Evolutionary conservation across 1,139 yeast genomes (phyloP), one percentile per base, ranked within the genome.

Genomic region (Yamadazyma pseudoaaseri): DNA sequence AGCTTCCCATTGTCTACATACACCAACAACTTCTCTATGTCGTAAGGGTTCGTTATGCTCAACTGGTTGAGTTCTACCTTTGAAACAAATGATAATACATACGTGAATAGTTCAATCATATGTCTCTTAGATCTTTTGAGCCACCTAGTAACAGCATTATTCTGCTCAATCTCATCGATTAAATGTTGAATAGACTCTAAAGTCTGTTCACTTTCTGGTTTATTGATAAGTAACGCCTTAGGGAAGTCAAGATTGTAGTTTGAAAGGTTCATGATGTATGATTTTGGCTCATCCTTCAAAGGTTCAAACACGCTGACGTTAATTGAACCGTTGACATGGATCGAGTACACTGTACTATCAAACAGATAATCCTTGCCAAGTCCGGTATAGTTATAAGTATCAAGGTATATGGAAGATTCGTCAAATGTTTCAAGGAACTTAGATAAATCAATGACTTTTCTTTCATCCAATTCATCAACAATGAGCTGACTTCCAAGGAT

Each of bases 11-110:
- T 39, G 3, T 35, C 38, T 5, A 48, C 45, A 39, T 65, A 60
- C 0, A 69, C 52, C 21, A 69, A 42, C 16, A 62, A 42, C 38
- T 68, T 69, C 17, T 52, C 60, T 30, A 68, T 56, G 1, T 67
- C 70, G 41, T 54, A 61, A n/a, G 52, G 54, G 27, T 55, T 58
- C 5, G 49, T 48, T 8, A 43, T 29, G 2, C 34, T 38, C 20
- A 38, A 21, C 3, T 22, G 26, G 5, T 39, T 36, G 10, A 33
- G 22, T 6, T 36, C 35, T 4, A 38, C 21, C 29, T 16, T 34
- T 29, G 4, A 15, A 18, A 30, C 14, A 17, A 30, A 30, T 4
- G 56, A 44, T 1, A 52, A 42, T 4, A 52, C 36, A 29, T 48
- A 60, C 31, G 41, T 51, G 1, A 72, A 72, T 16, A 69, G 45